Evolutionary conservation across 2,329 filamentous ascomycete genomes (phyloP), one percentile per base, ranked within the genome.

Genomic region (Scleromitrula shiraiana): DNA sequence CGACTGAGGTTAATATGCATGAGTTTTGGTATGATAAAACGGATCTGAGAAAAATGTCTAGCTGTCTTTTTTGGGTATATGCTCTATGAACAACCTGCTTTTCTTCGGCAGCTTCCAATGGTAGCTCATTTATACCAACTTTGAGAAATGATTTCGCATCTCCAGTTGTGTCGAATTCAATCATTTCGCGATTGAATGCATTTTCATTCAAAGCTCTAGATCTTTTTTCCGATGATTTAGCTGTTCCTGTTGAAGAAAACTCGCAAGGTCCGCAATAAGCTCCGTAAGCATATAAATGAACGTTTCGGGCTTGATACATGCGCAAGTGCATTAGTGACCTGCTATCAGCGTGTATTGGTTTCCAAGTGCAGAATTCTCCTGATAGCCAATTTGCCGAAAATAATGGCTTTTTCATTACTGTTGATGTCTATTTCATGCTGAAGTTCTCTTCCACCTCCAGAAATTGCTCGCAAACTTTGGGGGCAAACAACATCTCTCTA

Each of bases 271-370:
- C n/a, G n/a, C n/a, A n/a, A n/a, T n/a, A n/a, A n/a, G n/a, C n/a
- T n/a, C n/a, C n/a, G n/a, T n/a, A n/a, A n/a, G n/a, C n/a, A n/a
- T n/a, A n/a, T n/a, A n/a, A n/a, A n/a, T n/a, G n/a, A n/a, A n/a
- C n/a, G n/a, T n/a, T n/a, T n/a, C n/a, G n/a, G n/a, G n/a, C n/a
- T n/a, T n/a, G n/a, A n/a, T n/a, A n/a, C n/a, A n/a, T n/a, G n/a
- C n/a, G n/a, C 46, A 15, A 53, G 15, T 1, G 23, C 50, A 32
- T 53, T 45, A 19, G 52, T 24, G 26, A 52, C 23, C 27, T 36
- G 47, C 33, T 53, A 50, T 36, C 46, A 12, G 6, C 46, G 17
- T 3, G 15, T 27, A 4, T 19, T 22, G 32, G 44, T 38, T 20
- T 10, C 3, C 15, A 52, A 15, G 8, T 50, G 29, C 22, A 50